Base-by-base conservation (phyloP, 208 protist genomes). In the Wallacemonas rigidus region DNA sequence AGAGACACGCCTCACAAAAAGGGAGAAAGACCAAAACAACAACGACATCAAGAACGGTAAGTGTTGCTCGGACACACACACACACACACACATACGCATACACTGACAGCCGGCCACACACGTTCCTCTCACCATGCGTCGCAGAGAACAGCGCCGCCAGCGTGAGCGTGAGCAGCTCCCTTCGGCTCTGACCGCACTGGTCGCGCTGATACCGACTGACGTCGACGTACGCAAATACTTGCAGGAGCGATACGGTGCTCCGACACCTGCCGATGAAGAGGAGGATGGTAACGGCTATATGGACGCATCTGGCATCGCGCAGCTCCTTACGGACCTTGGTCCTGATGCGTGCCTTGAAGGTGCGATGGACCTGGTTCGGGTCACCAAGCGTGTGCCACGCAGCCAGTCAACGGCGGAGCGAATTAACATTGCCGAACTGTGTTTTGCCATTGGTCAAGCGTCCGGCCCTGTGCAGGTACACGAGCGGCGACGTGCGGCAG, bases 391-490 rank as follows among this genome's bases (percentile, higher is more conserved):
- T 54, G 87, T 94, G 58, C 92, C 90, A 12, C 90, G 86, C 51
- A 97, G 85, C 67, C 89, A 79, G 43, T 94, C 90, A n/a, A 93
- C 90, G 2, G 48, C 62, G 15, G 77, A 92, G 17, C 45, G 56
- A 17, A 82, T 97, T 62, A 76, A 87, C 60, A 79, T 94, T 12
- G 80, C 85, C 3, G 90, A 97, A 80, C 74, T 97, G 68, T 93
- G 89, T 71, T 97, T 97, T 83, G 90, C 87, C 26, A 75, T 95
- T 62, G 79, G 75, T 62, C 86, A 93, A 61, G 87, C 77, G 15
- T 82, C 75, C 12, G 76, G 81, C 3, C 90, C 92, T 12, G 76
- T 88, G 8, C 70, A 74, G 55, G 81, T 91, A 14, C 88, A 93
- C 74, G 88, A 90, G 67, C 85, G 90, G 14, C 82, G 92, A 5